Base-by-base conservation (phyloP, 768 basidiomycete genomes). In the Mycena rebaudengoi region DNA sequence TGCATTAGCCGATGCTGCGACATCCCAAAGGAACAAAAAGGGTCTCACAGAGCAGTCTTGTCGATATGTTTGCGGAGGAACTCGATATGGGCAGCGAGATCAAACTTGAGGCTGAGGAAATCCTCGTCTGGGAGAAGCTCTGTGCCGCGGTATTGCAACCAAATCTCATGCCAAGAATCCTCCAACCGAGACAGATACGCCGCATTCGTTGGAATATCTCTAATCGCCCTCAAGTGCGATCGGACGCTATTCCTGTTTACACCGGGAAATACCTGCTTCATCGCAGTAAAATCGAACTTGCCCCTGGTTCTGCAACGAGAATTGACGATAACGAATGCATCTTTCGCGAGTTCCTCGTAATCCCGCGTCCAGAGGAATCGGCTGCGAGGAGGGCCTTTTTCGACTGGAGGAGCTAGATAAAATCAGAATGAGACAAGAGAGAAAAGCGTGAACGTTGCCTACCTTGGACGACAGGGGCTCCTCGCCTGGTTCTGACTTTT, bases 341-440 rank as follows among this genome's bases (percentile, higher is more conserved):
- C 97, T 55, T 91, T 86, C 25, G 91, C 90, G 37, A 96, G 84
- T 63, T 99, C 97, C 58, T 98, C 95, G 58, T 90, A 94, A 50
- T 96, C 93, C 39, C 84, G 76, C 56, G 86, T 93, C 95, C 95
- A 99, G 48, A 87, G 86, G 72, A 95, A 94, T 56, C 90, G 83
- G 48, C 88, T 85, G 18, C 92, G 84, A 53, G 90, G 82, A 44
- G 70, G 67, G 16, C 70, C 54, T 23, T 70, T 70, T 39, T 60
- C 70, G 46, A 71, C 72, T 16, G 68, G 60, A 32, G 71, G 57
- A 30, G 45, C 52, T 25, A 60, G 41, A 39, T 65, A 49, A 35
- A 13, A 5, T 39, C 8, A 25, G 37, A 29, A 21, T n/a, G n/a
- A n/a, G n/a, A n/a, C n/a, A n/a, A n/a, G n/a, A n/a, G n/a, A n/a